Evolutionary conservation across 2,329 filamentous ascomycete species (phyloP).

Genomic region (Leptographium radiaticola): DNA sequence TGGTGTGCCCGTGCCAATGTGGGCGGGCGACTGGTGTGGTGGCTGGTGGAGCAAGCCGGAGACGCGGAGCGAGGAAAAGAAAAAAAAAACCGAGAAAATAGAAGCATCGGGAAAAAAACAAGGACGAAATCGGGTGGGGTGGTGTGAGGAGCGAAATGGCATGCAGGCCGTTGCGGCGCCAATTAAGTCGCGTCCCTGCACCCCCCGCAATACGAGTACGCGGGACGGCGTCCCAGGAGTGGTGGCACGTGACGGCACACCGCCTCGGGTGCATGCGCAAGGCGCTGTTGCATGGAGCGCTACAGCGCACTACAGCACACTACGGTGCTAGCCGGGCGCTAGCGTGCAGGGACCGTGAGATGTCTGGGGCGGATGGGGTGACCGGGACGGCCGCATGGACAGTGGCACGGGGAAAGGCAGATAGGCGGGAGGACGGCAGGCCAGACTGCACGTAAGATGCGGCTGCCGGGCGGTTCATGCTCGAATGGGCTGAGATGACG

Average conservation of each 20-base stretch:
- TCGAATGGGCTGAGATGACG: too few relatives aligned
- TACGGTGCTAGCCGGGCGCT: not conserved
- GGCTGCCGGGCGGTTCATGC: too few relatives aligned
- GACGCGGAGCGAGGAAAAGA: constrained; percentile 5
- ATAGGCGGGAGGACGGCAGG: not conserved
- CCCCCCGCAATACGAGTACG: not conserved
- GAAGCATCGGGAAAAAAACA: not conserved
- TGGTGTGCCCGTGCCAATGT: not conserved
- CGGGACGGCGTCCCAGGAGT: too few relatives aligned
- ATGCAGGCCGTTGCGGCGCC: not conserved
- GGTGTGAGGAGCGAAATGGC: not conserved
- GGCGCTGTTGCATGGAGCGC: not conserved
- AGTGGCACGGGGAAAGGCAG: not conserved
- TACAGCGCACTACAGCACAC: not conserved
- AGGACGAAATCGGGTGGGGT: not conserved
- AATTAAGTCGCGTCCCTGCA: constrained; percentile 7
- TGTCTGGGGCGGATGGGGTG: not conserved
- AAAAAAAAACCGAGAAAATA: not conserved
- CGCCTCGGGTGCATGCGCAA: not conserved
- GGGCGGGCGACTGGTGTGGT: constrained; percentile 4
- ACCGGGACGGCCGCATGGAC: not conserved
- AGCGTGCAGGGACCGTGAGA: not conserved
- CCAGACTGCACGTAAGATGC: too few relatives aligned
- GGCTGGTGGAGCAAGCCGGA: constrained; percentile 9
- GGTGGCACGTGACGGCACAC: constrained; percentile 1